Base-by-base conservation (phyloP, 352 stramenopile species). In the Ophiocytium majus region DNA sequence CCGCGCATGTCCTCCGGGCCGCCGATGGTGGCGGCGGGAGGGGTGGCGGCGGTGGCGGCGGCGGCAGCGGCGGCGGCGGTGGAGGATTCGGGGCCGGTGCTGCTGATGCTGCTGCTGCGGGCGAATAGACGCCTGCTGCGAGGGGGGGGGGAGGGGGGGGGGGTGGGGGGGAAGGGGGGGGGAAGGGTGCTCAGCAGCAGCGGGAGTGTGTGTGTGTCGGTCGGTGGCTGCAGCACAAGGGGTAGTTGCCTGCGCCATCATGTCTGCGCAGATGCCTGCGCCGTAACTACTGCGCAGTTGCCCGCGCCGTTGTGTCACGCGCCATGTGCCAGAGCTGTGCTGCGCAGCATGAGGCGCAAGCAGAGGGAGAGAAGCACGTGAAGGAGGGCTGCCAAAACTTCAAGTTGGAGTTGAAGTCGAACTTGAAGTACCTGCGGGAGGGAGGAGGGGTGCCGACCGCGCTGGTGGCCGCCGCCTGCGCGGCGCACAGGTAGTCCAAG, bases 71-170 rank as follows among this genome's bases (percentile, higher is more conserved):
- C 75, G 10, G 35, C 63, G 23, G 80, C 63, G 35, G 34, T 34
- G 32, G 80, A 32, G 9, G 34, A 28, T 5, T 50, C 43, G 63
- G 80, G n/a, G 23, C 36, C 63, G 28, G 43, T 14, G 43, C 14
- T 14, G 43, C 43, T 14, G 43, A 5, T 57, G 43, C 5, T 83
- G 63, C 35, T 83, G 63, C 63, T 36, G 79, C 80, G 63, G 78
- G 50, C 78, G 36, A 28, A 83, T 36, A 28, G 78, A 0, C 33
- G 79, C 63, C 80, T 83, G 31, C 10, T 5, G 43, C 5, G 5
- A 14, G 37, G 34, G 36, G 31, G 32, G 50, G 79, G 0, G 79
- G 1, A 36, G 19, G 1, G 28, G 34, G 23, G 79, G 50, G 79
- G 28, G 19, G 19, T 19, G 79, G 43, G 79, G 79, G 17, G 31